These are phyloP conservation scores for Pestalotiopsis sp. DNA, from an alignment of 2,329 filamentous ascomycete species.

Conservation along the genomic window DNA sequence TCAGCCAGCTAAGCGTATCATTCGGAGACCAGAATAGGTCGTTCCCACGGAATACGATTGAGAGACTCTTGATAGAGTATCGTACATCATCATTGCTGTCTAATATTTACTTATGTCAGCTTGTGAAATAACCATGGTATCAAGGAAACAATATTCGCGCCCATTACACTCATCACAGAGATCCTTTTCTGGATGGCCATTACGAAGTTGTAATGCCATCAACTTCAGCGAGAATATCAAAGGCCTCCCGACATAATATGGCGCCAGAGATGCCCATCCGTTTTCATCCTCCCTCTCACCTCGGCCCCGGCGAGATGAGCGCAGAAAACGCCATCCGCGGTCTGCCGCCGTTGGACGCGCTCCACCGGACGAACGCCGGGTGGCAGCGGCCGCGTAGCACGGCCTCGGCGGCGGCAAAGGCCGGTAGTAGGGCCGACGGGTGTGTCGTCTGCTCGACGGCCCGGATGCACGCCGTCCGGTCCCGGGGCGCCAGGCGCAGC, in stretches of 20 bases:
- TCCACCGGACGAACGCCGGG: conserved; percentile 41
- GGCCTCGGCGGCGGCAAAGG: conserved; percentile 39
- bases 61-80: too few relatives aligned
- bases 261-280: not conserved
- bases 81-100: too few relatives aligned
- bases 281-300: not conserved
- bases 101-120: too few relatives aligned
- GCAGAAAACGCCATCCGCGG: conserved; percentile 32
- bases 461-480: conserved; percentile 40
- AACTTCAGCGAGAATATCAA: too few relatives aligned
- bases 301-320: conserved; percentile 23
- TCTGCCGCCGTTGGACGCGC: conserved; percentile 36
- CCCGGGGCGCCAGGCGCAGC: conserved; percentile 39
- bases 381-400: conserved; percentile 39
- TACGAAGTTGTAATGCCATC: too few relatives aligned
- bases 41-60: too few relatives aligned
- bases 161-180: too few relatives aligned
- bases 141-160: too few relatives aligned
- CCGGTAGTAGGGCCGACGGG: conserved; percentile 43
- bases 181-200: too few relatives aligned
- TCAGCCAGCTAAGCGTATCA: too few relatives aligned
- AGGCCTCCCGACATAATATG: not conserved
- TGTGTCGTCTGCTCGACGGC: conserved; percentile 45
- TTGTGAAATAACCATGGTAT: too few relatives aligned
- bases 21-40: too few relatives aligned